Conservation (phyloP, 441 rosid species). For the Euphorbia celastroides region DNA sequence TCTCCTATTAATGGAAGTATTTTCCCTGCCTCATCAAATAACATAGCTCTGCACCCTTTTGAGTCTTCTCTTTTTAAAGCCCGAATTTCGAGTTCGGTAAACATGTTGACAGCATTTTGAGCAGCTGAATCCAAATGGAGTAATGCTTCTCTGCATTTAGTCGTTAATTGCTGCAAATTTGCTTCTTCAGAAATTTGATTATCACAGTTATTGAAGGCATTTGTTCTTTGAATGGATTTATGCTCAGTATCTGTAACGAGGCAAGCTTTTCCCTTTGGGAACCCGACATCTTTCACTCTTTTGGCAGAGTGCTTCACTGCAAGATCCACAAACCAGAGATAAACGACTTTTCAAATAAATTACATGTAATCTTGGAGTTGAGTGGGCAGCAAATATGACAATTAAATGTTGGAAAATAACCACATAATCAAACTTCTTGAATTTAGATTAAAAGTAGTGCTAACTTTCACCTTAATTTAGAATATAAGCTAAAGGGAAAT, state of each 20-base stretch:
- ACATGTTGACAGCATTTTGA: slow-evolving; percentile 27
- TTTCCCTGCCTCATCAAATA: slow-evolving; percentile 45
- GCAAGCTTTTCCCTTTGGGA: slow-evolving; percentile 15
- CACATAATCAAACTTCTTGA: background rate
- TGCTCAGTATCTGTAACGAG: slow-evolving; percentile 12
- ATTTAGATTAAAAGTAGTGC: background rate
- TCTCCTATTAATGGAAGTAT: slow-evolving; percentile 46
- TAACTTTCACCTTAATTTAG: slow-evolving; percentile 1
- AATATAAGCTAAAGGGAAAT: background rate
- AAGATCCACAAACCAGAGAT: slow-evolving; percentile 12
- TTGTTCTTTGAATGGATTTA: slow-evolving; percentile 15
- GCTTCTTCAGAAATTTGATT: slow-evolving; percentile 13
- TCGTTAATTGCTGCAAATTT: slow-evolving; percentile 28
- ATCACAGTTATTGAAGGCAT: slow-evolving; percentile 8
- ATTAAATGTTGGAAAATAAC: background rate
- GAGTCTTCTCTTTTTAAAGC: slow-evolving; percentile 31
- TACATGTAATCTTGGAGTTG: background rate
- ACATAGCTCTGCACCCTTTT: slow-evolving; percentile 28
- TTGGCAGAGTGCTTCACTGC: slow-evolving; percentile 26
- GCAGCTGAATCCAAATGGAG: slow-evolving; percentile 39
- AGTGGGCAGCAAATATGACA: background rate
- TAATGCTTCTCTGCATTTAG: slow-evolving; percentile 47
- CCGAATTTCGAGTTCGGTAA: slow-evolving; percentile 32
- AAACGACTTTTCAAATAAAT: background rate
- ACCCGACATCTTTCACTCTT: slow-evolving; percentile 13